These are phyloP conservation scores for Elaphomyces granulatus DNA, from an alignment of 495 filamentous ascomycete species.

Conservation along the genomic window DNA sequence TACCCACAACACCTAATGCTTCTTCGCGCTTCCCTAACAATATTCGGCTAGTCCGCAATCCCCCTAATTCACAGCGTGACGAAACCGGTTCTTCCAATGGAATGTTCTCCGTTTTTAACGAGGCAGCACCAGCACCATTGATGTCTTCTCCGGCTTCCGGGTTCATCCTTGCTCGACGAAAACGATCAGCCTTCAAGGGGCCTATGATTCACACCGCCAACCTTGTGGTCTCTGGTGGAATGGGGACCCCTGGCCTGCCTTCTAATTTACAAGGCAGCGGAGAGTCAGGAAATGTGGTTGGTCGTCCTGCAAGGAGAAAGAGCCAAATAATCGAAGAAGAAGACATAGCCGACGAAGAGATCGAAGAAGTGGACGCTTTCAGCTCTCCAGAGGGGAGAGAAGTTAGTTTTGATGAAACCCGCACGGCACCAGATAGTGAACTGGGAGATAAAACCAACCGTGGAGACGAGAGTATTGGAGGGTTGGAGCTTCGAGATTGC, in stretches of 20 bases:
- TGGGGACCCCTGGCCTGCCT: conserved; percentile 18
- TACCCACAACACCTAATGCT: conserved; percentile 78
- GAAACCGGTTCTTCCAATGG: conserved; percentile 11
- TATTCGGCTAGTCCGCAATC: conserved; percentile 65
- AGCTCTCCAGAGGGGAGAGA: conserved; percentile 42
- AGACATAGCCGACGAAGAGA: conserved; percentile 57
- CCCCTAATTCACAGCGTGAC: conserved; percentile 20
- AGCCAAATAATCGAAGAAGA: conserved; percentile 69
- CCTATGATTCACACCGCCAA: conserved; percentile 50
- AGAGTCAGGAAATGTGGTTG: conserved; percentile 40
- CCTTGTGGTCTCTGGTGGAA: conserved; percentile 23
- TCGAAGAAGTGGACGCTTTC: conserved; percentile 59
- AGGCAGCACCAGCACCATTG: conserved; percentile 24
- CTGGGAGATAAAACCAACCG: conserved; percentile 7
- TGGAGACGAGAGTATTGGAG: conserved; percentile 2
- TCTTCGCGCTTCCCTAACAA: conserved; percentile 66
- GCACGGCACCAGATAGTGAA: conserved; percentile 12
- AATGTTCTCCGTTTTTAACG: conserved; percentile 25
- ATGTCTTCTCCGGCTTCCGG: conserved; percentile 41
- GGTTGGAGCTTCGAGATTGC: conserved; percentile 6
- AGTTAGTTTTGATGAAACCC: conserved; percentile 35
- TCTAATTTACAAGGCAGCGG: conserved; percentile 25
- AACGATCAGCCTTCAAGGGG: conserved; percentile 79
- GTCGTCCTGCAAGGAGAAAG: conserved; percentile 43
- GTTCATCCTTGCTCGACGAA: conserved; percentile 80